Percentiles rank a stretch among this genome's conserved stretches.
Evolutionary conservation across 129 eudicot genomes (phyloP).

Genomic region (Lactuca sativa): DNA sequence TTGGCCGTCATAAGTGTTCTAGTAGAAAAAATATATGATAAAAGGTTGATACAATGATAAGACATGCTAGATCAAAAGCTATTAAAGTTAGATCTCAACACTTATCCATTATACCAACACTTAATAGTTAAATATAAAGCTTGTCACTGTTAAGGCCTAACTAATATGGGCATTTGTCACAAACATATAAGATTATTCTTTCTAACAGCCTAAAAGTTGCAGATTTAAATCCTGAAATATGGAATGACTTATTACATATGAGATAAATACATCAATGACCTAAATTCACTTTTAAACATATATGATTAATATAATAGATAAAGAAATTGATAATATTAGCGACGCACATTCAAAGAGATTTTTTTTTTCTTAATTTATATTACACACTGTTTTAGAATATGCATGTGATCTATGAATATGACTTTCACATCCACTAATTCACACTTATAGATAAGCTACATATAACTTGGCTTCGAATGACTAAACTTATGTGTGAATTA

Average conservation of each 20-base stretch:
- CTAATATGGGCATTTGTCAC: neutral
- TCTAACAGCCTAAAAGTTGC: too few species aligned
- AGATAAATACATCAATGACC: too few species aligned
- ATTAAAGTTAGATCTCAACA: neutral
- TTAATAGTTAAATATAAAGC: too few species aligned
- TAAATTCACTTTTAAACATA: too few species aligned
- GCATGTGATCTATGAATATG: too few species aligned
- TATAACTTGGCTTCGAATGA: too few species aligned
- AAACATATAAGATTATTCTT: neutral
- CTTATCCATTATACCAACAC: neutral
- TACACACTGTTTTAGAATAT: neutral
- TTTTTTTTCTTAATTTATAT: neutral
- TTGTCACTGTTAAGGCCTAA: neutral
- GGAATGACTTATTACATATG: too few species aligned
- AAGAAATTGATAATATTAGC: neutral
- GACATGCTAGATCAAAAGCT: neutral
- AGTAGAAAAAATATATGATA: neutral
- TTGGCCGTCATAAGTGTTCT: neutral
- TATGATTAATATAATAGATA: neutral
- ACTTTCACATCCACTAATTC: too few species aligned
- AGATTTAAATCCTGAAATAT: too few species aligned
- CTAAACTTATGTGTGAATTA: too few species aligned
- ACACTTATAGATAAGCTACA: too few species aligned
- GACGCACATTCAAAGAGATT: neutral
- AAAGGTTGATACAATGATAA: neutral